Evolutionary conservation across 768 basidiomycete genomes (phyloP), one percentile per base, ranked within the genome.

Genomic region (Tylopilus intermedius): DNA sequence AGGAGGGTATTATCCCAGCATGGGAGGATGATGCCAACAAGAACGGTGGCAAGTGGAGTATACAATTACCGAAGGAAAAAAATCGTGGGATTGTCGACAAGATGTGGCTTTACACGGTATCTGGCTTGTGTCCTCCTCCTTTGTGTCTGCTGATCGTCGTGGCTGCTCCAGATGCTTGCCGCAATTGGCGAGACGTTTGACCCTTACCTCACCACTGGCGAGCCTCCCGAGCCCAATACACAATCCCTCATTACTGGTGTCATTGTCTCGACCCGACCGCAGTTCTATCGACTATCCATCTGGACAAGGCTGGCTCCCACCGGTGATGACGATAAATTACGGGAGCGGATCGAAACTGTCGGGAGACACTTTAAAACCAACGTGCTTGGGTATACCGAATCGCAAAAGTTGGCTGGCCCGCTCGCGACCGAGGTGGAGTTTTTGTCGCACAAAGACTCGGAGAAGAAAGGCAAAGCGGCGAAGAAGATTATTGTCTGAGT

Each of bases 181-280:
- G 96, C 95, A 42, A 99, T 99, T 59, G 96, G 96, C 49, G 96
- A 99, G 74, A 99, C 94, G 0, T 97, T 96, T 69, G 96, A 98
- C 71, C 92, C 94, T 14, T 81, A 84, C 49, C 79, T 90, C 45
- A 78, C 84, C 22, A 53, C 63, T 72, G 43, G 79, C 75, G 58
- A 71, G 62, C 18, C 67, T 15, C 55, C 67, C 56, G 78, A 72
- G 42, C 69, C 70, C 15, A 76, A 73, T 38, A 74, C 74, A 8
- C 76, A 77, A 58, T 83, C 85, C 35, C 74, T 91, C 59, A 86
- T 88, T 60, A 97, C 94, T 0, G 94, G 94, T 46, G 94, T 96
- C 47, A 98, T 99, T 62, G 87, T 97, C 43, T 94, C 91, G 5
- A 86, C 90, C 41, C 87, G 96, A 59, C 93, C 91, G 52, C 85